Evolutionary conservation across 805 yeast species (phyloP), one percentile per base, ranked within the genome.

Genomic region (Candida sithepensis): DNA sequence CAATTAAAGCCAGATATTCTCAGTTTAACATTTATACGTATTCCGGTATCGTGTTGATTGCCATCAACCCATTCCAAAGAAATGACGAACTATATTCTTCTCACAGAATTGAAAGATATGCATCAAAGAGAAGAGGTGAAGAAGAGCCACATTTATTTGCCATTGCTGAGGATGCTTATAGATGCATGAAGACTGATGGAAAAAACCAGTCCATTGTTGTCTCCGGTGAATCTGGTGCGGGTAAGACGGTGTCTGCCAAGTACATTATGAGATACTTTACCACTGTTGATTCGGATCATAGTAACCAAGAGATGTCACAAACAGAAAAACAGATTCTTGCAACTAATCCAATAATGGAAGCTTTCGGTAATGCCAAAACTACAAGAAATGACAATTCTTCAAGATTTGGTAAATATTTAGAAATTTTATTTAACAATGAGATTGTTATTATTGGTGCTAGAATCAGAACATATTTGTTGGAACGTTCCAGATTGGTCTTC

Each of bases 161-260:
- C 40, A 92, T 92, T 58, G 98, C 99, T 23, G 98, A 91, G 68
- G 97, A 94, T 61, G 97, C 98, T 5, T 91, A 90, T 66, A 78
- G 96, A 59, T 85, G 96, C 63, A 92, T 92, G 99, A 85, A 87
- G 60, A 77, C 84, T 42, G 95, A 89, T 58, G 73, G 79, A 37
- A 76, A 81, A 58, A 91, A 92, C 70, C 99, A 92, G 70, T 92
- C 99, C 1, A 91, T 92, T 53, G 97, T 92, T 16, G 98, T 92
- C 16, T 82, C 91, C 58, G 99, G 99, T 70, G 99, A 92, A 70
- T 88, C 96, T 6, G 99, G 99, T 68, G 98, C 99, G 24, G 99
- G 99, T 67, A 94, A 92, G 62, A 94, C 98, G 4, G 98, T 92
- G 38, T 84, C 94, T 53, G 99, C 99, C 36, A 92, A 92, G 66